Conservation (phyloP, 768 basidiomycete genomes). For the Hypsizygus marmoreus region DNA sequence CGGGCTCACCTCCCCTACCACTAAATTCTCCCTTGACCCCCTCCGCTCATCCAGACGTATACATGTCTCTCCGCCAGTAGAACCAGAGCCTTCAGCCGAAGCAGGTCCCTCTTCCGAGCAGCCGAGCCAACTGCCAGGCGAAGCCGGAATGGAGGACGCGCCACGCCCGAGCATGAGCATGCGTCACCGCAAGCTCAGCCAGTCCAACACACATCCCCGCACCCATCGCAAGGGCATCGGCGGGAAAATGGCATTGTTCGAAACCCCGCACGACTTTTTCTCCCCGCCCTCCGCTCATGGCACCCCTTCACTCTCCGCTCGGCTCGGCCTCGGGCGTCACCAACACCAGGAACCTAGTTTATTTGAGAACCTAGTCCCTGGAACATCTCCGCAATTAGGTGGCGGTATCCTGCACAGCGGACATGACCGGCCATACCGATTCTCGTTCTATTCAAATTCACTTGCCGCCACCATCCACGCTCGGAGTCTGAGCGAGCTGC, state of each 20-base stretch:
- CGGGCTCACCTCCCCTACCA: conserved; percentile 53
- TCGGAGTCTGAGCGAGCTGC: conserved; percentile 87
- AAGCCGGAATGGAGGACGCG: conserved; percentile 10
- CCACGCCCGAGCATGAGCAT: conserved; percentile 8
- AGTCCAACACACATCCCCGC: conserved; percentile 73
- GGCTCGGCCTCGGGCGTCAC: conserved; percentile 29
- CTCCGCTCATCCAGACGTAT: conserved; percentile 14
- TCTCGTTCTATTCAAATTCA: conserved; percentile 97
- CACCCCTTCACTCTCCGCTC: not conserved
- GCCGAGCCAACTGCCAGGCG: not conserved
- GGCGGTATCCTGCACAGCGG: conserved; percentile 49
- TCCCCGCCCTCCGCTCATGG: conserved; percentile 48
- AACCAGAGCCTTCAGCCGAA: conserved; percentile 5
- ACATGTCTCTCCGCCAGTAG: not conserved
- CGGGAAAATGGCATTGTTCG: conserved; percentile 92
- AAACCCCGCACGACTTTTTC: conserved; percentile 53
- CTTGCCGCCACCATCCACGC: conserved; percentile 94
- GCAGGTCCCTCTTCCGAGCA: conserved; percentile 14
- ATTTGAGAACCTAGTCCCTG: conserved; percentile 5
- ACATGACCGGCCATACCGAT: conserved; percentile 91
- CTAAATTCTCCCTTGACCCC: conserved; percentile 38
- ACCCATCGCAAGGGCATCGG: conserved; percentile 57
- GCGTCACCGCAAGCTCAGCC: conserved; percentile 86
- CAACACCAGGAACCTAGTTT: not conserved
- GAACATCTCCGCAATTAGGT: conserved; percentile 4